Evolutionary conservation across 2,329 filamentous ascomycete species (phyloP).

Genomic region (Trichophyton benhamiae): DNA sequence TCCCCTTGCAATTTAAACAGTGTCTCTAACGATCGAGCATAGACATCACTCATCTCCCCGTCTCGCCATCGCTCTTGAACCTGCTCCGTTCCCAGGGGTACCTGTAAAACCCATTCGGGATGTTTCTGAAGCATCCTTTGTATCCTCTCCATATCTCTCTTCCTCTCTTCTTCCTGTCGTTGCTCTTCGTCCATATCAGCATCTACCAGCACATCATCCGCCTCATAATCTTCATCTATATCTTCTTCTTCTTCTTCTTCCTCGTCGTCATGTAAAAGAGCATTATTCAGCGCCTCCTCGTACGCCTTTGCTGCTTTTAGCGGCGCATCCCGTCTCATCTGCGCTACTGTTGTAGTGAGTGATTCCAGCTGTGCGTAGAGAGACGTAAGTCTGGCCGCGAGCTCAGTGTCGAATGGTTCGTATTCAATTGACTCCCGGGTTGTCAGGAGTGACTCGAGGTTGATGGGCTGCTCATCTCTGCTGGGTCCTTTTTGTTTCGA

Average conservation of each 20-base stretch:
- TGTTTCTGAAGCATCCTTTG: slow-evolving; percentile 4
- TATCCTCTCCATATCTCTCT: background rate
- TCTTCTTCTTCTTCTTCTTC: slow-evolving; percentile 51
- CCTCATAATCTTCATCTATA: background rate
- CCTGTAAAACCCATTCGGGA: slow-evolving; percentile 22
- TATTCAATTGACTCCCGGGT: slow-evolving; percentile 36
- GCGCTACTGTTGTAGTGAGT: slow-evolving; percentile 36
- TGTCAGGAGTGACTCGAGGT: slow-evolving; percentile 25
- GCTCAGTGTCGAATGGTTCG: slow-evolving; percentile 33
- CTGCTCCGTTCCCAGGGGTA: slow-evolving; percentile 23
- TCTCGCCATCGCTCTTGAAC: slow-evolving; percentile 29
- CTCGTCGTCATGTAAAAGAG: slow-evolving; percentile 40
- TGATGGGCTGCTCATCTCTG: slow-evolving; percentile 11
- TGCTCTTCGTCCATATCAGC: background rate
- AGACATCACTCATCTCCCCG: slow-evolving; percentile 33
- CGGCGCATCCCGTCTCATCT: slow-evolving; percentile 35
- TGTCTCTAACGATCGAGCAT: slow-evolving; percentile 29
- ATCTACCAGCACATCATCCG: background rate
- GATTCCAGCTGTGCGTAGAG: slow-evolving; percentile 38
- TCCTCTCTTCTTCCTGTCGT: slow-evolving; percentile 1
- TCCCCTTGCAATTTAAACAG: slow-evolving; percentile 30
- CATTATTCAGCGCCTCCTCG: slow-evolving; percentile 23
- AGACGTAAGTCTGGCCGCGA: slow-evolving; percentile 32
- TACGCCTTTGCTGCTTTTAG: slow-evolving; percentile 29
- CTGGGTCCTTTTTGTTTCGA: background rate